Evolutionary conservation across 2,329 filamentous ascomycete genomes (phyloP).

Genomic region (Seiridium unicorne): DNA sequence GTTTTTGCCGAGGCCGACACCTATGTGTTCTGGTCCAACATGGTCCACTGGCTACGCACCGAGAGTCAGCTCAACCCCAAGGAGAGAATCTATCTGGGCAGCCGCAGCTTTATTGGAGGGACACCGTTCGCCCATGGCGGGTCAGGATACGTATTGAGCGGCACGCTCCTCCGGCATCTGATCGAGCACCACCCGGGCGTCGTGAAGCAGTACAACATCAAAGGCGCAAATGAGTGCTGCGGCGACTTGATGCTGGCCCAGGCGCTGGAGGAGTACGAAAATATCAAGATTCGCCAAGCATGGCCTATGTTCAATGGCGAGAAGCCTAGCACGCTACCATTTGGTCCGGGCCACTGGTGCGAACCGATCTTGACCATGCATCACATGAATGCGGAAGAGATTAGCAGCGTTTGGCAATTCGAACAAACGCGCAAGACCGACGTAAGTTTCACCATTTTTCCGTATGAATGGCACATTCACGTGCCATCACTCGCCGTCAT

Average conservation of each 20-base stretch:
- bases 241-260: conserved; percentile 52
- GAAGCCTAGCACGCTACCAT: conserved; percentile 50
- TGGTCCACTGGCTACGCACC: conserved; percentile 47
- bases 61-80: conserved; percentile 37
- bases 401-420: conserved; percentile 51
- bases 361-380: conserved; percentile 58
- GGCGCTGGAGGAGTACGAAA: conserved; percentile 43
- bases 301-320: conserved; percentile 57
- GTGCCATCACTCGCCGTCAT: no score
- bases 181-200: conserved; percentile 41
- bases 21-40: conserved; percentile 54
- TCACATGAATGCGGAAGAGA: conserved; percentile 51
- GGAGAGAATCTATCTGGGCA: conserved; percentile 49
- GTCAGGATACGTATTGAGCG: conserved; percentile 55
- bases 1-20: conserved; percentile 60
- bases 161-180: conserved; percentile 48
- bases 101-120: conserved; percentile 42
- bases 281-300: conserved; percentile 39
- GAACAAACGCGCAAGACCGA: conserved; percentile 46
- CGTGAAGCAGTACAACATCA: conserved; percentile 44
- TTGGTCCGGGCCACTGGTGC: conserved; percentile 50
- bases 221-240: conserved; percentile 44
- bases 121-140: conserved; percentile 56
- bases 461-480: no score
- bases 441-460: conserved; percentile 25